Evolutionary conservation across 352 stramenopile genomes (phyloP), one percentile per base, ranked within the genome.

Genomic region (Globisporangium apiculatum): DNA sequence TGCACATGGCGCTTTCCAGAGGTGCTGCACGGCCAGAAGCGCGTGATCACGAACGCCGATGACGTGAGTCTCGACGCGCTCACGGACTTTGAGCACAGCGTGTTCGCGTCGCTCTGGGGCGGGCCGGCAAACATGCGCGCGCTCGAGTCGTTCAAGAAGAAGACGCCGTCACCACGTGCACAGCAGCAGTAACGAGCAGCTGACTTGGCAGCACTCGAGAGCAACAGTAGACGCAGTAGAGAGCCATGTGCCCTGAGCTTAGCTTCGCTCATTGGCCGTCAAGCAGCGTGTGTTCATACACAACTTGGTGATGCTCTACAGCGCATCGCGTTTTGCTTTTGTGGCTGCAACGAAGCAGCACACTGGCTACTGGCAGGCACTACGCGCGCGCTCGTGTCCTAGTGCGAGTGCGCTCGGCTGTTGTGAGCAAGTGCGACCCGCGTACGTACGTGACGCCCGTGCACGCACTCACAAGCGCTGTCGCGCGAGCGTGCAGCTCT

Each of bases 91-190:
- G 83, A 93, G 51, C 79, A 86, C 35, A 62, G 69, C 12, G 68
- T 90, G 5, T 93, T 93, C 59, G 76, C 69, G 41, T 72, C 69
- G 10, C 65, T 93, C 14, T 93, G 83, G 83, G 83, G 80, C 15
- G 83, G 83, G 7, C 79, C 80, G n/a, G 71, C 76, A 14, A 93
- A 93, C 57, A 61, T 89, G 9, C 64, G 76, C n/a, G 83, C 83
- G 0, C 65, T 93, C 4, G 71, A 86, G 50, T 62, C 72, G 49
- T 49, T 87, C 4, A 72, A 68, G 55, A 87, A 83, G 65, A 75
- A 73, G 36, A 57, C 57, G 15, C 42, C 51, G 12, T 53, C 57
- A 0, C 51, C 43, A 14, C 53, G 42, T 38, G 17, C 46, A 4
- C 24, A 60, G 35, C 5, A 31, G 24, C 24, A 31, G 24, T 31